Evolutionary conservation across 129 eudicot species (phyloP), one percentile per base, ranked within the genome.

Genomic region (Solidago caesia): DNA sequence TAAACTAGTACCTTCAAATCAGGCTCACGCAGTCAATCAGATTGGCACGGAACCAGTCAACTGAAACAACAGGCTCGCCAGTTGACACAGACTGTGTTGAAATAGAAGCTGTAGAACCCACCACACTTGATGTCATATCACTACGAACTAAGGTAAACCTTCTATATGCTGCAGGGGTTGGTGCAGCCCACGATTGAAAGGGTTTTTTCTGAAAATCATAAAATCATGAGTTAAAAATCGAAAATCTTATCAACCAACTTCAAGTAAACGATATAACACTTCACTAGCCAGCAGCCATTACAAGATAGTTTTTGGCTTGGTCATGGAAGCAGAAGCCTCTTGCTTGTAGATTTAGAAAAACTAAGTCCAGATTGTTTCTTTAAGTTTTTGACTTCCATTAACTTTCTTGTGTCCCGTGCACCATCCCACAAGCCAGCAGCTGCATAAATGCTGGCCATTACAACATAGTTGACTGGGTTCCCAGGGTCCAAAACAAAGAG

Each of bases 1-100:
- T 41, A 71, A 75, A 42, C 6, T 55, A 46, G 64, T 49, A 94
- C 97, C 97, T 94, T 94, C 81, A 94, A 45, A 65, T 84, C 88
- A 51, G 97, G 96, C 63, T 83, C 93, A 72, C 78, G 87, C 12
- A 94, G n/a, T n/a, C n/a, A n/a, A n/a, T n/a, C n/a, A n/a, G 87
- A 75, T 90, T 88, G 29, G 88, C 90, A 82, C 88, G 96, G 71
- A 94, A 93, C 98, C 97, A 90, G 42, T 94, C 96, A 77, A 80
- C 98, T 27, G 98, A 90, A 86, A 94, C 97, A 76, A 90, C 97
- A 68, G 97, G 96, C 43, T 90, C 97, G 56, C 51, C 73, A 26
- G 96, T 75, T 27, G 91, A 79, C 82, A 88, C 70, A 59, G 94
- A 78, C 47, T 77, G 82, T 41, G 82, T 83, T 42, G 91, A 83